Conservation (phyloP, 495 filamentous ascomycete species). For the Lasiosphaeria miniovina region DNA sequence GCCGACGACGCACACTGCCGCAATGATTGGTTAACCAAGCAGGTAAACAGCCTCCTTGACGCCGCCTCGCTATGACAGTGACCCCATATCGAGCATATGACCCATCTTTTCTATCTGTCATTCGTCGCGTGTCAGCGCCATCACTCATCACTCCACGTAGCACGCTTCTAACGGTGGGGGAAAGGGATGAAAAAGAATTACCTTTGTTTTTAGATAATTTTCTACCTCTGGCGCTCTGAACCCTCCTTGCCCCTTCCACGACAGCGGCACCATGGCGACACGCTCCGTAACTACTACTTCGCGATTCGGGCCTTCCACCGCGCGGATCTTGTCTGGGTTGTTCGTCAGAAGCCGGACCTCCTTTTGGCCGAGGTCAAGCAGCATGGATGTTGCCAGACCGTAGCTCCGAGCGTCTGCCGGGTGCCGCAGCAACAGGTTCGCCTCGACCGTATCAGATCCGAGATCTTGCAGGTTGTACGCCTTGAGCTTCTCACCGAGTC, state of each 20-base stretch:
- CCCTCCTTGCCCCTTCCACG: slow-evolving; percentile 83
- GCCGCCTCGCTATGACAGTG: slow-evolving; percentile 15
- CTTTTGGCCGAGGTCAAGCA: slow-evolving; percentile 74
- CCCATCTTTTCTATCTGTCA: slow-evolving; percentile 45
- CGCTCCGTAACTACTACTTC: slow-evolving; percentile 86
- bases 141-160: not conserved
- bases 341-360: slow-evolving; percentile 91
- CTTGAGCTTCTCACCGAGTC: slow-evolving; percentile 91
- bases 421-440: slow-evolving; percentile 86
- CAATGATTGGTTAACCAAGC: no score
- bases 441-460: slow-evolving; percentile 92
- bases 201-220: slow-evolving; percentile 92
- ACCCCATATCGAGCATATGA: slow-evolving; percentile 37
- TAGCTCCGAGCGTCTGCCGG: slow-evolving; percentile 94
- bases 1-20: no score
- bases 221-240: slow-evolving; percentile 86
- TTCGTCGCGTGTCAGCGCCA: slow-evolving; percentile 11
- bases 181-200: slow-evolving; percentile 37
- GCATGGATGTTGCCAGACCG: slow-evolving; percentile 90
- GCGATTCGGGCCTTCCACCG: slow-evolving; percentile 84
- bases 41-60: no score
- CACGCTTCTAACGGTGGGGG: not conserved
- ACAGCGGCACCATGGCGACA: slow-evolving; percentile 92
- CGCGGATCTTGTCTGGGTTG: slow-evolving; percentile 94
- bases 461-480: slow-evolving; percentile 97